Base-by-base conservation (phyloP, 306 rosid genomes). In the Crataegus laevigata region DNA sequence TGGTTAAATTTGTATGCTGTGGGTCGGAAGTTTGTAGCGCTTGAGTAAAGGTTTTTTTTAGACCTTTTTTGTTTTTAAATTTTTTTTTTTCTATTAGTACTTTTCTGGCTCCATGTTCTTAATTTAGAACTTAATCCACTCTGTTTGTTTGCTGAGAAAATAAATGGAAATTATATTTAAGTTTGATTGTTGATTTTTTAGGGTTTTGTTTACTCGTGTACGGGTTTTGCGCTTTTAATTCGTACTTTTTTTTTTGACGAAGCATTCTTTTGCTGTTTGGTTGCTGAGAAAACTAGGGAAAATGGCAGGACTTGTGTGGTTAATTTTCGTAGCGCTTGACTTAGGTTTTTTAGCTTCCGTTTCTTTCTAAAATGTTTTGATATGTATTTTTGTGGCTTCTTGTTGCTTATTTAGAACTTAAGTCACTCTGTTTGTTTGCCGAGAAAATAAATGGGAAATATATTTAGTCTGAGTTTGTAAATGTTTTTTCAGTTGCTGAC, bases 221-320 rank as follows among this genome's bases (percentile, higher is more conserved):
- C 3, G 26, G 3, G 8, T 30, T 28, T 42, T 59, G 42, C 12
- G 4, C 1, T n/a, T 21, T 43, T 18, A 21, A n/a, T 29, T 12
- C 3, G 2, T 3, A 66, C 19, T 0, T 29, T 5, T 5, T 32
- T 32, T 32, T 32, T 32, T 1, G 6, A 32, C 5, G 36, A 32
- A 32, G 7, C 19, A 36, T 18, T 43, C 32, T 43, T 54, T 70
- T 13, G 40, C 42, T 8, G 54, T 57, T 75, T 75, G 52, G 18
- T 54, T 70, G 29, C 76, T 45, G 50, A 74, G 69, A 81, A 67
- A 52, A 52, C 52, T 17, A 66, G 36, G 40, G 69, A 18, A 73
- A 69, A 24, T 17, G 26, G 38, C 19, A 54, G 34, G 70, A 55
- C 12, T 34, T 5, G 71, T 38, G 5, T 30, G 54, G 54, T 47